phyloP scores from a whole-genome alignment of 345 rosid genomes.

The Cochlearia excelsa region DNA sequence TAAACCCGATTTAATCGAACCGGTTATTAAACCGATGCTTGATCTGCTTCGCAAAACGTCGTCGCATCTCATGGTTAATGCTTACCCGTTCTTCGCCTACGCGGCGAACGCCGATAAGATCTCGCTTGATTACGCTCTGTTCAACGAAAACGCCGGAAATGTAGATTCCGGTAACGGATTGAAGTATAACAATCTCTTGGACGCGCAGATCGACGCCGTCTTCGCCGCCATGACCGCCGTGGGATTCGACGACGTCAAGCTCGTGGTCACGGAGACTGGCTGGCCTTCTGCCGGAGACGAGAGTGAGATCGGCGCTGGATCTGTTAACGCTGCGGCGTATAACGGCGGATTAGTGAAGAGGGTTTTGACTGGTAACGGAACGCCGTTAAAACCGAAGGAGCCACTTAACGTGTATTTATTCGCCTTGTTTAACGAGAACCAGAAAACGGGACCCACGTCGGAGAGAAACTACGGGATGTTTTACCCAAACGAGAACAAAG shows the following conservation, averaged over 20 bases:
- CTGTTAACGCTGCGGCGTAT: slow-evolving; percentile 29
- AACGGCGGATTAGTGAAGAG: slow-evolving; percentile 28
- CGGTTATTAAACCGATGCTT: slow-evolving; percentile 76
- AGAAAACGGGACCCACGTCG: slow-evolving; percentile 75
- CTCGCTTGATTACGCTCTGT: slow-evolving; percentile 69
- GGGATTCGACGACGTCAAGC: slow-evolving; percentile 19
- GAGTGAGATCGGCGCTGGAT: slow-evolving; percentile 21
- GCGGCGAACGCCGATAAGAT: slow-evolving; percentile 51
- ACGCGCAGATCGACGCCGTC: slow-evolving; percentile 33
- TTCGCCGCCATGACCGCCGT: slow-evolving; percentile 28
- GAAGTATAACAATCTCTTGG: slow-evolving; percentile 29
- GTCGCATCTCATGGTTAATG: slow-evolving; percentile 77
- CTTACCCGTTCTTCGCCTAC: slow-evolving; percentile 85
- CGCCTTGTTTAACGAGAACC: slow-evolving; percentile 78
- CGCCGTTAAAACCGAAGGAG: slow-evolving; percentile 35
- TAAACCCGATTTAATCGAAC: slow-evolving; percentile 47
- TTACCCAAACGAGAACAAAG: slow-evolving; percentile 59
- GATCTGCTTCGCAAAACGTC: slow-evolving; percentile 50
- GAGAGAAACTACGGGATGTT: slow-evolving; percentile 87
- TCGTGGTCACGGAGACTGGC: slow-evolving; percentile 32
- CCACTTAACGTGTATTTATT: slow-evolving; percentile 61
- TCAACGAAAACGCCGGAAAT: slow-evolving; percentile 53
- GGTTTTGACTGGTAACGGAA: slow-evolving; percentile 23
- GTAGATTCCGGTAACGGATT: slow-evolving; percentile 72
- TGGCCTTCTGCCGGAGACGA: slow-evolving; percentile 37